phyloP scores from a whole-genome alignment of 352 stramenopile genomes.

The Plasmopara viticola region DNA sequence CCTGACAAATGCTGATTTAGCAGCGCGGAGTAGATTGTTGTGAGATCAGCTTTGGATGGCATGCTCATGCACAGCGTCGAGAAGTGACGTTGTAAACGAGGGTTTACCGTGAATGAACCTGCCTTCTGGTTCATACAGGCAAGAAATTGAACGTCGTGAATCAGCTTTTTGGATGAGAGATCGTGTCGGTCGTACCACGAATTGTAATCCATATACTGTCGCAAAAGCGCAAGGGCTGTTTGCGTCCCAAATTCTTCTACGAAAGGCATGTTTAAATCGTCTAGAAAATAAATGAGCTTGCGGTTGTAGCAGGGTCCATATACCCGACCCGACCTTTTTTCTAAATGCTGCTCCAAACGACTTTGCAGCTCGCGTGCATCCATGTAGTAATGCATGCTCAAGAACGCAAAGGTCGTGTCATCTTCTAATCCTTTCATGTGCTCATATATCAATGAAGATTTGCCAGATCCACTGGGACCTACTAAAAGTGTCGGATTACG shows the following conservation, averaged over 20 bases:
- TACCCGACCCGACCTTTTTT: slow-evolving; percentile 83
- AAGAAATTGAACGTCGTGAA: slow-evolving; percentile 87
- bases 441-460: slow-evolving; percentile 71
- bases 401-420: slow-evolving; percentile 38
- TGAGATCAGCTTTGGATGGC: slow-evolving; percentile 54
- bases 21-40: slow-evolving; percentile 63
- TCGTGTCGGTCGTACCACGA: slow-evolving; percentile 89
- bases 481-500: slow-evolving; percentile 67
- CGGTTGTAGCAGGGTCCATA: slow-evolving; percentile 79
- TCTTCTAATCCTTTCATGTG: slow-evolving; percentile 70
- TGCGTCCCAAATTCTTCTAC: slow-evolving; percentile 88
- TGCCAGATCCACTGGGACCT: slow-evolving; percentile 77
- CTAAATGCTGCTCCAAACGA: slow-evolving; percentile 73
- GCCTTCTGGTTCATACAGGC: slow-evolving; percentile 89
- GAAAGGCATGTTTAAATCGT: slow-evolving; percentile 88
- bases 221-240: slow-evolving; percentile 80
- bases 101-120: slow-evolving; percentile 83
- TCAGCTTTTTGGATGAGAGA: slow-evolving; percentile 77
- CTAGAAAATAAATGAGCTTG: slow-evolving; percentile 84
- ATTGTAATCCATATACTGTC: slow-evolving; percentile 89
- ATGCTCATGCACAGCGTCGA: slow-evolving; percentile 71
- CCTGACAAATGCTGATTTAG: slow-evolving; percentile 53
- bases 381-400: slow-evolving; percentile 88
- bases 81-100: slow-evolving; percentile 86
- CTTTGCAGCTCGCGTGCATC: slow-evolving; percentile 70